phyloP scores from a whole-genome alignment of 441 rosid genomes.

The Croton laevigatus region DNA sequence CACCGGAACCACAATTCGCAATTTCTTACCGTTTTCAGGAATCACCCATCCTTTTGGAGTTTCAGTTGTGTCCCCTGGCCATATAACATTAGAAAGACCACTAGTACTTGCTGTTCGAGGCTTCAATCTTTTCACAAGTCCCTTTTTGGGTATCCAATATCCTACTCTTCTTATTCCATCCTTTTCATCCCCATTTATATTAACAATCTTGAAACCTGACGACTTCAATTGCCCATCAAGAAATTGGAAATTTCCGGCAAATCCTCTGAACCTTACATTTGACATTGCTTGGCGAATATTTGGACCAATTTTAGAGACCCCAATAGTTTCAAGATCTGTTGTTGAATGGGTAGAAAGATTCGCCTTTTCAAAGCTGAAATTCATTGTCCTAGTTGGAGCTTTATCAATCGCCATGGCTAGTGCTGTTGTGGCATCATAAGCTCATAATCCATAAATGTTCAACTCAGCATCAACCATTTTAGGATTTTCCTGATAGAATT shows the following conservation, averaged over 20 bases:
- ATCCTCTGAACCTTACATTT: conserved; percentile 35
- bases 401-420: conserved; percentile 57
- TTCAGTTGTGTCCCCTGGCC: conserved; percentile 56
- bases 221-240: conserved; percentile 34
- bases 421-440: conserved; percentile 55
- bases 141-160: conserved; percentile 39
- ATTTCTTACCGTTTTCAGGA: conserved; percentile 35
- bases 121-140: conserved; percentile 32
- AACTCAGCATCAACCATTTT: conserved; percentile 17
- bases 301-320: conserved; percentile 46
- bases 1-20: conserved; percentile 44
- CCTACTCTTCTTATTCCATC: conserved; percentile 38
- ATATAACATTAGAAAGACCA: conserved; percentile 33
- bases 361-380: conserved; percentile 20
- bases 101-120: conserved; percentile 5
- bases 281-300: conserved; percentile 32
- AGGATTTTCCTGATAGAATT: conserved; percentile 28
- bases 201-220: conserved; percentile 39
- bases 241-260: conserved; percentile 40
- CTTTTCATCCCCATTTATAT: conserved; percentile 37
- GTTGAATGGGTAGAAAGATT: conserved; percentile 12
- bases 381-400: conserved; percentile 19
- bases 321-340: conserved; percentile 42
- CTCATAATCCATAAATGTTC: conserved; percentile 43
- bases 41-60: conserved; percentile 59